Evolutionary conservation across 495 filamentous ascomycete genomes (phyloP), one percentile per base, ranked within the genome.

Genomic region (Podospora fimiseda): DNA sequence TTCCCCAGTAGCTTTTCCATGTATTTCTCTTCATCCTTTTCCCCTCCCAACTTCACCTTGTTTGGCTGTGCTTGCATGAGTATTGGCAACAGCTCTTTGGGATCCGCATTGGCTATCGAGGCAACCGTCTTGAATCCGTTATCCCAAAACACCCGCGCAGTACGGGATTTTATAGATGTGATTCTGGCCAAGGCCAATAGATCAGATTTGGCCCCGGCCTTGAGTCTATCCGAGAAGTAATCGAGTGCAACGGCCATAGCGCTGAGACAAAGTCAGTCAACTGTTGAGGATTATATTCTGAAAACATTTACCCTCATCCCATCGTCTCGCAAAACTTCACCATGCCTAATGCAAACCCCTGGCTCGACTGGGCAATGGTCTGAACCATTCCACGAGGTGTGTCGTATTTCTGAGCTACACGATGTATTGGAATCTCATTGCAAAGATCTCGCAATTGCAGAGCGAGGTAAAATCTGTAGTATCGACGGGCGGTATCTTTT

Each of bases 391-490:
- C 88, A 24, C 87, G 79, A 8, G 84, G 80, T 46, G 81, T 80
- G 16, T 79, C 78, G 60, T 88, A 91, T 55, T 87, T 87, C 15
- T 66, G 67, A 1, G 88, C 82, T 30, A 93, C 85, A 1, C 72
- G 63, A 48, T 87, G 79, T 6, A 91, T 74, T 1, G 88, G 88
- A 19, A 81, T 72, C 53, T 91, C 88, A 60, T 90, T 91, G 67
- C 87, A 89, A 27, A 93, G 69, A 60, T 91, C 86, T 16, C 88
- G 83, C 33, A 93, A 80, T 61, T 91, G 89, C 41, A 93, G 78
- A 9, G 88, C 86, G 15, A 86, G 73, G 59, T 89, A 93, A 59
- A 89, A 89, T 15, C 87, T 80, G n/a, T 80, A 79, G 60, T 91
- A 89, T 33, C 87, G 79, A 9, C 81, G 77, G 2, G 78, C 77